Conservation (phyloP, 2,329 filamentous ascomycete genomes). For the Gremmenia infestans region DNA sequence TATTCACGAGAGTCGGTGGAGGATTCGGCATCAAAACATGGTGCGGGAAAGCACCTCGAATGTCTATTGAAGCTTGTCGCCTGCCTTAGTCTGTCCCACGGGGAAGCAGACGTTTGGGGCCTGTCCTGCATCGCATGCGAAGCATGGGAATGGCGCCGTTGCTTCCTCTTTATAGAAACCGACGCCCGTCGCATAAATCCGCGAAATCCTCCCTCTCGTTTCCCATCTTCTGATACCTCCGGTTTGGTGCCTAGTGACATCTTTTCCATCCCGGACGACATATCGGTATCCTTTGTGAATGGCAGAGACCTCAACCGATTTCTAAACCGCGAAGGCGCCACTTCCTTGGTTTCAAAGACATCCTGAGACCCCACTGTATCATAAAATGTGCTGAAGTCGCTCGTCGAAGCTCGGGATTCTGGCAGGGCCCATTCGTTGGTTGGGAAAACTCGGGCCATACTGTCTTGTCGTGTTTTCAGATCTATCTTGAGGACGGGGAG, state of each 20-base stretch:
- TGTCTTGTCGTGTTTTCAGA: not conserved
- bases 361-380: conserved; percentile 22
- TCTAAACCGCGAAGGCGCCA: conserved; percentile 18
- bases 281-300: conserved; percentile 9
- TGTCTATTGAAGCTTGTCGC: conserved; percentile 30
- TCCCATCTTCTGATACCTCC: conserved; percentile 11
- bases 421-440: conserved; percentile 39
- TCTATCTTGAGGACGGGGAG: not conserved
- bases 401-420: conserved; percentile 38
- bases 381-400: conserved; percentile 18
- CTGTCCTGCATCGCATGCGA: conserved; percentile 24
- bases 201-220: conserved; percentile 20
- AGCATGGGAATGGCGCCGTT: conserved; percentile 28
- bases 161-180: conserved; percentile 26
- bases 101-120: conserved; percentile 19
- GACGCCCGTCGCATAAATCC: conserved; percentile 30
- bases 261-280: conserved; percentile 5
- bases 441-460: conserved; percentile 36
- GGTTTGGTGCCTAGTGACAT: conserved; percentile 7
- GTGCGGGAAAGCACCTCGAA: conserved; percentile 17
- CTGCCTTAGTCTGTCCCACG: conserved; percentile 28
- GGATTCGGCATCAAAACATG: conserved; percentile 12
- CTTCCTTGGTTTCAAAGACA: conserved; percentile 22
- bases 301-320: conserved; percentile 21
- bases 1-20: conserved; percentile 19